Evolutionary conservation across 352 stramenopile species (phyloP), one percentile per base, ranked within the genome.

Genomic region (Saprolegnia parasitica): DNA sequence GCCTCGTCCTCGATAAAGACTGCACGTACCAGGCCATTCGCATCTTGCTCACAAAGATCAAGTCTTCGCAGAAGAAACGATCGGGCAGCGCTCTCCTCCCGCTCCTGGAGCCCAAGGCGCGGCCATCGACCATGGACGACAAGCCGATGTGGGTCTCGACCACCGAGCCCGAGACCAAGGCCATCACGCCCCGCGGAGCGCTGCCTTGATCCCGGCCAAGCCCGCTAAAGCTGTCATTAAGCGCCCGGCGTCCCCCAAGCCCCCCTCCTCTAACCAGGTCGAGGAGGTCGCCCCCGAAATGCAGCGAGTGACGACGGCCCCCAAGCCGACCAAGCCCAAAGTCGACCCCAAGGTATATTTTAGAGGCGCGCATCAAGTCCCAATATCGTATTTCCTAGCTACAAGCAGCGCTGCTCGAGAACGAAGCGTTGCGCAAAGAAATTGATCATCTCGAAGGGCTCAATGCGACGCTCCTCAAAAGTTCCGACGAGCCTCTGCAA

Each of bases 331-430:
- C 42, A 49, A 49, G 42, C 29, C 5, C 29, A 49, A 49, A 49
- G 42, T n/a, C 13, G 42, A 49, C 42, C 42, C 42, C 13, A 49
- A 49, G 8, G 42, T 49, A 49, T 8, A 35, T 5, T 5, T 35
- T 5, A 5, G 29, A 35, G 29, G 5, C 5, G 29, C 29, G 2
- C 29, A 5, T 5, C 29, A 5, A 6, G 29, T 35, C 29, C 29
- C 5, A 35, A 35, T 35, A 35, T 35, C 29, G 29, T 35, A 35
- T 35, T 2, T 35, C 13, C 18, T 62, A 62, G 4, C 50, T 81
- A 40, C 68, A 78, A 60, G 67, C 50, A 9, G 72, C 58, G 23
- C 63, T 79, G 5, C 64, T 78, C 18, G 68, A 78, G 20, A 58
- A 65, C 45, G 68, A 62, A 57, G 67, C 78, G 40, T 45, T 62